Evolutionary conservation across 2,329 filamentous ascomycete genomes (phyloP), one percentile per base, ranked within the genome.

Genomic region (Epichloe glyceriae): DNA sequence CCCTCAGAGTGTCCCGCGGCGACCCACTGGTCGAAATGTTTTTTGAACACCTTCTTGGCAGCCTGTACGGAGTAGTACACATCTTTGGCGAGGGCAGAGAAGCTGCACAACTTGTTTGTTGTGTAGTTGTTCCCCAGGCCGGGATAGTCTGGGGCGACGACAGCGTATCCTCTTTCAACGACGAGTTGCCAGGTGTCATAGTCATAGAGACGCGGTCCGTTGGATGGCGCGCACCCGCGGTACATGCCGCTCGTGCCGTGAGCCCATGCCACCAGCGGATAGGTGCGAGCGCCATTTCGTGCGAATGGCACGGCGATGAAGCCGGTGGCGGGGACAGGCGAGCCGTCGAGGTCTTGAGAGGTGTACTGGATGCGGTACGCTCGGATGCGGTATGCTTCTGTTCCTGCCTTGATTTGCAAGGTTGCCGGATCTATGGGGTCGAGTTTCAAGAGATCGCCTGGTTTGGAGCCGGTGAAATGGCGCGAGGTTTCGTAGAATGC

Each of bases 81-180:
- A 19, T 59, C 54, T 19, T 51, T 42, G 30, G 47, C 47, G 34
- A 57, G 54, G 17, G 50, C 53, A 2, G 41, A 37, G 19, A 50
- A 50, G 35, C 49, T 55, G 40, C 46, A 40, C 46, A 55, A 59
- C 52, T 58, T 58, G 55, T 57, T 55, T 11, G 33, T 12, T 3
- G 56, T 58, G 38, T 49, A 44, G 46, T 58, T 56, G 52, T 55
- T 59, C 14, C 57, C 57, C 8, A 59, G 49, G 19, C 57, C 57
- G 20, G 55, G 52, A 40, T 56, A 60, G 47, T 60, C 58, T 11
- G 58, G 55, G 12, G 55, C 58, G 15, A 60, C 50, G 38, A 56
- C 54, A 15, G 53, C 50, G 38, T 54, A 56, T 22, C 54, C 54
- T 5, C 45, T 46, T 8, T 47, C 6, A 10, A 50, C 20, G 8